phyloP scores from a whole-genome alignment of 345 rosid species.

The Aethionema arabicum region DNA sequence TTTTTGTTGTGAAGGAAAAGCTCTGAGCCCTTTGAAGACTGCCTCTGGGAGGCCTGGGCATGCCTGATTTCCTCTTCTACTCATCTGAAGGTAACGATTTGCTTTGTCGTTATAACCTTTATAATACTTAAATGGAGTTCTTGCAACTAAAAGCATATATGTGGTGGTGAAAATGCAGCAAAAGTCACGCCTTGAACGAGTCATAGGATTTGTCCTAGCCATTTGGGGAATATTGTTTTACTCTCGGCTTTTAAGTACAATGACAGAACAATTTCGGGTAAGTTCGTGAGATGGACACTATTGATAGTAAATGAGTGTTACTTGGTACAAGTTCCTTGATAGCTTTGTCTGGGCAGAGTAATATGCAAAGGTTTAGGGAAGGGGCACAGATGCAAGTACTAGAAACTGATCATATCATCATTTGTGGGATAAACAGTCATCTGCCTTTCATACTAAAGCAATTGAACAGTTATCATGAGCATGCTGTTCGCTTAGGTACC shows the following conservation, averaged over 20 bases:
- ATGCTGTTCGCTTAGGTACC: conserved; percentile 87
- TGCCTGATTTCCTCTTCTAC: conserved; percentile 89
- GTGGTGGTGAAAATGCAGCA: conserved; percentile 64
- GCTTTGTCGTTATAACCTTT: conserved; percentile 6
- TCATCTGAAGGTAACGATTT: conserved; percentile 63
- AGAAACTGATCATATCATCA: conserved; percentile 87
- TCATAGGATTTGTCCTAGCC: conserved; percentile 82
- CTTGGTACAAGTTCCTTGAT: conserved; percentile 28
- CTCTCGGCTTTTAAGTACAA: conserved; percentile 90
- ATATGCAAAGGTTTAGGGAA: conserved; percentile 92
- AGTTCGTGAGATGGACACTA: conserved; percentile 30
- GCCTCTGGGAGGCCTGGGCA: conserved; percentile 99
- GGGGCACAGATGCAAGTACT: conserved; percentile 96
- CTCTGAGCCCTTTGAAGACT: conserved; percentile 71
- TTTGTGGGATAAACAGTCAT: conserved; percentile 87
- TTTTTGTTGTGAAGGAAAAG: conserved; percentile 50
- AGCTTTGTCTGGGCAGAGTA: conserved; percentile 49
- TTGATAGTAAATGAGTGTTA: conserved; percentile 14
- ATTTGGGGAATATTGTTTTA: conserved; percentile 95
- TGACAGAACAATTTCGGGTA: conserved; percentile 97
- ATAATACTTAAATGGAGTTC: background rate
- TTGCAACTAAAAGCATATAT: conserved; percentile 34
- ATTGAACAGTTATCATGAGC: conserved; percentile 84
- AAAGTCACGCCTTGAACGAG: conserved; percentile 82
- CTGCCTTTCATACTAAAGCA: conserved; percentile 81